Evolutionary conservation across 23 red algal species (phyloP).

Genomic region (Gracilaria domingensis): DNA sequence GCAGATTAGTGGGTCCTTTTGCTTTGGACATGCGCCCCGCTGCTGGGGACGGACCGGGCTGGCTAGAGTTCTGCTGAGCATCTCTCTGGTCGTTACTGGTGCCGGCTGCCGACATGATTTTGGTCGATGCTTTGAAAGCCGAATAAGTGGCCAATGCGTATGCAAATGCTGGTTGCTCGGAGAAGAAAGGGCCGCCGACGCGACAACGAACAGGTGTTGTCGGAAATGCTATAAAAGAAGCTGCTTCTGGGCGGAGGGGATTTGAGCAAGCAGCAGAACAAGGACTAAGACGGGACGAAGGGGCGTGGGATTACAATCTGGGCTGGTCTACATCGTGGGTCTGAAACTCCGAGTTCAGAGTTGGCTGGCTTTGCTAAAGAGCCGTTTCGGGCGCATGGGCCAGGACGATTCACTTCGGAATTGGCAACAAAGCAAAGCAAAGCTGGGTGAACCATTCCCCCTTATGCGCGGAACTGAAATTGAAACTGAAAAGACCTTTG

Average conservation of each 20-base stretch:
- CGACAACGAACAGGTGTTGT: background rate
- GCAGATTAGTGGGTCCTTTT: constrained; percentile 61
- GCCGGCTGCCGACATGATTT: background rate
- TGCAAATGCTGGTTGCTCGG: background rate
- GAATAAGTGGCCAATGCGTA: background rate
- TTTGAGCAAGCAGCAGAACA: background rate
- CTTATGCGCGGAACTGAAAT: background rate
- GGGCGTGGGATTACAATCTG: background rate
- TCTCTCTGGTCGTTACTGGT: background rate
- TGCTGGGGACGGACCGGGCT: constrained; percentile 48
- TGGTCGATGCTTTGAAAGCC: background rate
- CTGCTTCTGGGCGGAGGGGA: background rate
- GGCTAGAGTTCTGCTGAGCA: background rate
- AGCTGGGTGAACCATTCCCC: background rate
- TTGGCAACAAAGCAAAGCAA: background rate
- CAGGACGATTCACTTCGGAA: too few species aligned
- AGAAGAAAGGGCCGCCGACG: background rate
- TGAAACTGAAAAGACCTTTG: background rate
- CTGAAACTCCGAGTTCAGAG: too few species aligned
- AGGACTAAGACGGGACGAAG: background rate
- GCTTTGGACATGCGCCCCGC: constrained; percentile 61
- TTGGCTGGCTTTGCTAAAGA: background rate
- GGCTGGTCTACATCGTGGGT: too few species aligned
- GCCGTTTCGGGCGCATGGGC: background rate
- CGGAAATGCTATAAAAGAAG: background rate